phyloP scores from a whole-genome alignment of 768 basidiomycete genomes.

The Termitomyces sp. region DNA sequence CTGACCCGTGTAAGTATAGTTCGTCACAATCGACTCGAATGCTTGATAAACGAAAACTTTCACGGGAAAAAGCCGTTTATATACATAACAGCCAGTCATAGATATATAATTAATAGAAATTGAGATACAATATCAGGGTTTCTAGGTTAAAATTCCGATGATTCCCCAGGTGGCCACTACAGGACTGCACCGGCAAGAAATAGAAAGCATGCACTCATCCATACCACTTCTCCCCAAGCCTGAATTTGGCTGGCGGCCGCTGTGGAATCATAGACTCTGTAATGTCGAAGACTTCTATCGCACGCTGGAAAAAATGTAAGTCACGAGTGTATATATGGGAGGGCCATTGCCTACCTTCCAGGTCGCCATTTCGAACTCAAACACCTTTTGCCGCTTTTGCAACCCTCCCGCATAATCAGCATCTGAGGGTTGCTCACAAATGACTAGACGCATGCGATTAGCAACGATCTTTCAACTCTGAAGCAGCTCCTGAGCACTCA shows the following conservation, averaged over 20 bases:
- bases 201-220: conserved; percentile 35
- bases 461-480: neutral
- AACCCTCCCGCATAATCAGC: conserved; percentile 63
- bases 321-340: neutral
- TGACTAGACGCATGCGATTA: conserved; percentile 33
- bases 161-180: neutral
- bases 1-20: too few species aligned
- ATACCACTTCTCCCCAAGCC: conserved; percentile 69
- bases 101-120: neutral
- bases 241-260: conserved; percentile 54
- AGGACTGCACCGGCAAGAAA: neutral
- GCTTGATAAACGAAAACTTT: neutral
- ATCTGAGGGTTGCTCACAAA: conserved; percentile 60
- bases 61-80: neutral
- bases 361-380: conserved; percentile 87
- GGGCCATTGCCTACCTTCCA: conserved; percentile 63
- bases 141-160: neutral
- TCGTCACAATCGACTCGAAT: neutral
- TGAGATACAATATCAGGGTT: neutral
- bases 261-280: conserved; percentile 72
- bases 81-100: neutral
- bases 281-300: conserved; percentile 86
- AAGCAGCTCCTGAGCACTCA: conserved; percentile 29
- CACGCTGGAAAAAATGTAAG: conserved; percentile 47
- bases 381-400: conserved; percentile 78